phyloP scores from a whole-genome alignment of 208 protist species.

The Herpetomonas tarakana region DNA sequence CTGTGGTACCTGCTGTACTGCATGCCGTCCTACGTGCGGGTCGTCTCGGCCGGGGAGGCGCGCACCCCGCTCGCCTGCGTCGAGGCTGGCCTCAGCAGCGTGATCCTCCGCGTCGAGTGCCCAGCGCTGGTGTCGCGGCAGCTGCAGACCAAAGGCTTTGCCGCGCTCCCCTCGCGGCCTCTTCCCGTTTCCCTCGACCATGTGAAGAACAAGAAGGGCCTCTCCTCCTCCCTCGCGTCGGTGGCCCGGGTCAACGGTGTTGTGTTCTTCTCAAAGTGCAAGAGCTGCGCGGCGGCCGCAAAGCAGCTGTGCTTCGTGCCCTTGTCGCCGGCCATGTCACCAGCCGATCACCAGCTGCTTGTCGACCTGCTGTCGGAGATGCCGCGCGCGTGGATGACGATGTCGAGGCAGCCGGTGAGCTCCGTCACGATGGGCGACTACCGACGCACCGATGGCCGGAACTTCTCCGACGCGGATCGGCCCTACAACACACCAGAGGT shows the following conservation, averaged over 20 bases:
- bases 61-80: constrained; percentile 20
- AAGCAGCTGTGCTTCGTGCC: constrained; percentile 41
- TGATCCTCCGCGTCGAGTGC: constrained; percentile 24
- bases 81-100: constrained; percentile 7
- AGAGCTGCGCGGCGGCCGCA: constrained; percentile 16
- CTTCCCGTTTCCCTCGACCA: constrained; percentile 3
- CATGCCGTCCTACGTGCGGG: constrained; percentile 21
- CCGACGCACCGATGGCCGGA: background rate
- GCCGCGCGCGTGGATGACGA: constrained; percentile 3
- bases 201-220: background rate
- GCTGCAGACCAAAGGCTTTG: constrained; percentile 20
- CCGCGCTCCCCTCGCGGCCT: constrained; percentile 9
- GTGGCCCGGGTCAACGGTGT: constrained; percentile 17
- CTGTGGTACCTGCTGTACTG: constrained; percentile 30
- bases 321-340: constrained; percentile 16
- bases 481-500: constrained; percentile 1
- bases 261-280: constrained; percentile 39
- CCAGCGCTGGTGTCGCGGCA: constrained; percentile 11
- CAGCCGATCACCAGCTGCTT: constrained; percentile 9
- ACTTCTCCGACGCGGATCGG: background rate
- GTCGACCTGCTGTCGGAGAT: constrained; percentile 23
- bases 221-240: background rate
- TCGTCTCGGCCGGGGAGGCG: constrained; percentile 35
- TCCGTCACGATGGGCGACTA: background rate
- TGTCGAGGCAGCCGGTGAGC: background rate